Evolutionary conservation across 1,284 basidiomycete genomes (phyloP).

Genomic region (Cystobasidium slooffiae): DNA sequence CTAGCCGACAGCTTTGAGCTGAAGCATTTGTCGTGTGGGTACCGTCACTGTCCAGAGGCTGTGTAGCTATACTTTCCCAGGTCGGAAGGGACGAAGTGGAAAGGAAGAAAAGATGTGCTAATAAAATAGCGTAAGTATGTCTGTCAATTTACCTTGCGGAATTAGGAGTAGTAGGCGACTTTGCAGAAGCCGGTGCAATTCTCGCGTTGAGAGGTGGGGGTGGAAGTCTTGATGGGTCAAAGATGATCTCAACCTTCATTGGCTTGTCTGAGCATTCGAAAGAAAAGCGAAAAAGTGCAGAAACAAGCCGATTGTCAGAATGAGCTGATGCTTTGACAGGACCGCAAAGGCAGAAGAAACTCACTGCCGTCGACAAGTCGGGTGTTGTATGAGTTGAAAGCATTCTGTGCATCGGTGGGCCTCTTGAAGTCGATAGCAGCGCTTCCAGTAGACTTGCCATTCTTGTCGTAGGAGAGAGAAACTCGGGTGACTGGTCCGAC

Average conservation of each 20-base stretch:
- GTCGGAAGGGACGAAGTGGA: not conserved
- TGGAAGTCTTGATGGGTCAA: slow-evolving; percentile 79
- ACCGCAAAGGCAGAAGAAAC: slow-evolving; percentile 61
- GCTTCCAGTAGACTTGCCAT: slow-evolving; percentile 85
- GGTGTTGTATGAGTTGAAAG: slow-evolving; percentile 93
- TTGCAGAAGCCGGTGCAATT: slow-evolving; percentile 60
- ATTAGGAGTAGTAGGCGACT: slow-evolving; percentile 60
- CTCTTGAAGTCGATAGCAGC: slow-evolving; percentile 85
- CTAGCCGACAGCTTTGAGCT: no score
- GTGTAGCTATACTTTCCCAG: not conserved
- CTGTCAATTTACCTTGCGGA: slow-evolving; percentile 48
- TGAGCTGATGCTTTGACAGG: not conserved
- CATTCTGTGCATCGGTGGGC: slow-evolving; percentile 87
- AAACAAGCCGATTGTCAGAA: slow-evolving; percentile 9
- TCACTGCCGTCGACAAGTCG: slow-evolving; percentile 99
- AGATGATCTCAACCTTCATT: slow-evolving; percentile 97
- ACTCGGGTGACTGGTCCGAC: slow-evolving; percentile 85
- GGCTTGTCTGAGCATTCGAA: slow-evolving; percentile 72
- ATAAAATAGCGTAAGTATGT: not conserved
- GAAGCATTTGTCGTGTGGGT: not conserved
- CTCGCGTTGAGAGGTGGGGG: slow-evolving; percentile 54
- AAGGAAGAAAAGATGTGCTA: not conserved
- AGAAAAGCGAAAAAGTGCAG: slow-evolving; percentile 4
- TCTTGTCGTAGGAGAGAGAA: slow-evolving; percentile 80
- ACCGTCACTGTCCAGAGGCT: not conserved